Evolutionary conservation across 140 eudicot species (phyloP).

Genomic region (Eryngium alpinum): DNA sequence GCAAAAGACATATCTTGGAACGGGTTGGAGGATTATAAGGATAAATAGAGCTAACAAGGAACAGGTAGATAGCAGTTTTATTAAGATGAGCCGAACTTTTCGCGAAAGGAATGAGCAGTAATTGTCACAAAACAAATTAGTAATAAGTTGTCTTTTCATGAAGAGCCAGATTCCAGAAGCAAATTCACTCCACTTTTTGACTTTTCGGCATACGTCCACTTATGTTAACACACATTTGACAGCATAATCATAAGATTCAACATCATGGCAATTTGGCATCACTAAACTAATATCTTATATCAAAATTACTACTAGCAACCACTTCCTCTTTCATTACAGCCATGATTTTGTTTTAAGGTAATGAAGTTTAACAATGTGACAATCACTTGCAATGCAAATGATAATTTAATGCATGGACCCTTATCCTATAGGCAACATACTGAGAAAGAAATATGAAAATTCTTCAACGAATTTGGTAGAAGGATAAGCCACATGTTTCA

Average conservation of each 20-base stretch:
- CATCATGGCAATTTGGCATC: background rate
- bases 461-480: too few species aligned
- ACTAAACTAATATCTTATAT: background rate
- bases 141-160: background rate
- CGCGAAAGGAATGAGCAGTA: background rate
- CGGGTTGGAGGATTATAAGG: background rate
- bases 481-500: too few species aligned
- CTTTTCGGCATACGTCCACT: background rate
- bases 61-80: background rate
- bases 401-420: too few species aligned
- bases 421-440: too few species aligned
- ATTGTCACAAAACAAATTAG: background rate
- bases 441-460: too few species aligned
- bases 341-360: too few species aligned
- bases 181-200: background rate
- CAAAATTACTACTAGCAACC: too few species aligned
- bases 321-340: too few species aligned
- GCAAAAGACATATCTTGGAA: background rate
- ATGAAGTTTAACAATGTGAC: too few species aligned
- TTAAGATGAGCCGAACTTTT: too few species aligned
- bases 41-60: background rate
- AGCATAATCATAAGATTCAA: background rate
- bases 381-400: too few species aligned
- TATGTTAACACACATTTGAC: background rate
- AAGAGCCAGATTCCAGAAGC: background rate